These are phyloP conservation scores for Triticum timopheevii DNA, from an alignment of 176 grass and related monocot species.

Conservation along the genomic window DNA sequence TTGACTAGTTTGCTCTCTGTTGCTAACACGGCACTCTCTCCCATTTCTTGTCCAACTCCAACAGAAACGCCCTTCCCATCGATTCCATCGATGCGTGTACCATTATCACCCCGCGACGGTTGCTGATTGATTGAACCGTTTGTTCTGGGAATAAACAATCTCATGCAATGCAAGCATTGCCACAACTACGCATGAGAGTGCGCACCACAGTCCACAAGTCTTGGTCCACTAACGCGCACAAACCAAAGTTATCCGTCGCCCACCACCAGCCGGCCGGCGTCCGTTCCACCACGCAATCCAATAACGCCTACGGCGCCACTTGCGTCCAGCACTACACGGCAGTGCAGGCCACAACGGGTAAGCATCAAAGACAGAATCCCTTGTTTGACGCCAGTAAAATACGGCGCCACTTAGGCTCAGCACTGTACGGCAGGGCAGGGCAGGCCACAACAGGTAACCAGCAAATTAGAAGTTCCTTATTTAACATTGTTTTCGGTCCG, in stretches of 20 bases:
- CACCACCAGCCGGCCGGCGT: neutral
- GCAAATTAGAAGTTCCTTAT: too few species aligned
- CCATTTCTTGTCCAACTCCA: neutral
- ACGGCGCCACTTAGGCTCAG: too few species aligned
- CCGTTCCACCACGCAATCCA: conserved; percentile 19
- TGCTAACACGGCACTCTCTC: neutral
- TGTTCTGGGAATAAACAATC: neutral
- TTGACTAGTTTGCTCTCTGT: too few species aligned
- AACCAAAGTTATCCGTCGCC: neutral
- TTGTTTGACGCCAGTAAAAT: neutral
- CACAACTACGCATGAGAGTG: neutral
- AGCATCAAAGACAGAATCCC: neutral
- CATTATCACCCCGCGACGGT: too few species aligned
- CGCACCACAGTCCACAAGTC: neutral
- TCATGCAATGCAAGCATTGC: too few species aligned
- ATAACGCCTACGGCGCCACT: neutral
- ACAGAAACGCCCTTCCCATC: neutral
- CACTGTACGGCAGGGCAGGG: too few species aligned
- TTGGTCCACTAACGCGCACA: neutral
- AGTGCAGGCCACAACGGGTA: neutral
- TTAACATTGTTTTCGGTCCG: too few species aligned
- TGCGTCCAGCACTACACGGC: neutral
- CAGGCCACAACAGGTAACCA: too few species aligned
- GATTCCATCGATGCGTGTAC: too few species aligned
- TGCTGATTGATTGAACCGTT: neutral